Conservation (phyloP, 257 asterid species). For the Galeopsis tetrahit region DNA sequence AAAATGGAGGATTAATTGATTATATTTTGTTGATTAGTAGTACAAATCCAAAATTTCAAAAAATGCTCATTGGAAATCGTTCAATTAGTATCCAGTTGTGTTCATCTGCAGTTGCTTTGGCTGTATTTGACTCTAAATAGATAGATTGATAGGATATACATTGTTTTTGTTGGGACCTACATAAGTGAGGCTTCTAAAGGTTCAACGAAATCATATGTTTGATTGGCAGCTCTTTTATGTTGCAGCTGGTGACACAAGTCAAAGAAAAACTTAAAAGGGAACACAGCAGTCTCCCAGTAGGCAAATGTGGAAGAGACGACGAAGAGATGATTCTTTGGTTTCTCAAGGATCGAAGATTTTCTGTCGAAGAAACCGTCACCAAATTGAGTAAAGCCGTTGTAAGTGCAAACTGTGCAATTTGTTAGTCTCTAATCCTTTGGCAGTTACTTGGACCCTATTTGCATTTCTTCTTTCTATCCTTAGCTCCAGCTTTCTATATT, state of each 20-base stretch:
- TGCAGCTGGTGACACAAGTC: slow-evolving; percentile 79
- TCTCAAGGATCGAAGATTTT: slow-evolving; percentile 80
- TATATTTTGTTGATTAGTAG: neutral
- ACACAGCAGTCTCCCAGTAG: slow-evolving; percentile 69
- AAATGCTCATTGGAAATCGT: neutral
- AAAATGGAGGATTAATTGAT: neutral
- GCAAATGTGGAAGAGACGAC: slow-evolving; percentile 90
- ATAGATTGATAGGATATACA: slow-evolving; percentile 7
- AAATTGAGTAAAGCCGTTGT: slow-evolving; percentile 90
- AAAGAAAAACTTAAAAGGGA: slow-evolving; percentile 79
- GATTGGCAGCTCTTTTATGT: slow-evolving; percentile 32
- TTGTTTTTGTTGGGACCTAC: neutral
- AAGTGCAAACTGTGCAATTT: slow-evolving; percentile 39
- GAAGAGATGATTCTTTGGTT: slow-evolving; percentile 96
- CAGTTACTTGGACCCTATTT: too few relatives aligned
- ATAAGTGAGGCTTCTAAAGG: neutral
- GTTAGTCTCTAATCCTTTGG: neutral
- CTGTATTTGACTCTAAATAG: neutral
- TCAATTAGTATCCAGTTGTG: neutral
- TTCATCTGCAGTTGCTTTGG: slow-evolving; percentile 3
- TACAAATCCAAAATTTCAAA: neutral
- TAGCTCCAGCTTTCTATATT: too few relatives aligned
- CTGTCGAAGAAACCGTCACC: slow-evolving; percentile 70
- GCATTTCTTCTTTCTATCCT: too few relatives aligned
- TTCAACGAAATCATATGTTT: slow-evolving; percentile 22